phyloP scores from a whole-genome alignment of 257 asterid species.

The Scutellaria minor region DNA sequence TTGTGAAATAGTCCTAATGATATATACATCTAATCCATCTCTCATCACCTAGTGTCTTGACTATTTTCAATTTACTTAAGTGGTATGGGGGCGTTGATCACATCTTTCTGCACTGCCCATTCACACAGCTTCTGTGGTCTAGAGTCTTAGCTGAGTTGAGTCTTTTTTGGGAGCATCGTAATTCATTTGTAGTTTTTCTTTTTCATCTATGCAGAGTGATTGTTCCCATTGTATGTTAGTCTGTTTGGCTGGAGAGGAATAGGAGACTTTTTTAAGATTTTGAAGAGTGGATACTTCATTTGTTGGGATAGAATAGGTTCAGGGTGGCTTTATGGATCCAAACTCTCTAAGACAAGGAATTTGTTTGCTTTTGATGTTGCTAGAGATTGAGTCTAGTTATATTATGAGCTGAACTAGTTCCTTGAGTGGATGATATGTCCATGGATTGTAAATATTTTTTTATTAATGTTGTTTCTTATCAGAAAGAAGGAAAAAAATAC shows the following conservation, averaged over 20 bases:
- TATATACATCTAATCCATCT: background rate
- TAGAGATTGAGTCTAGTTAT: background rate
- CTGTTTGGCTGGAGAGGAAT: background rate
- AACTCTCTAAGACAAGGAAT: too few species aligned
- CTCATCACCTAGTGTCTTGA: background rate
- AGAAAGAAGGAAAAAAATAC: background rate
- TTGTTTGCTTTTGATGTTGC: background rate
- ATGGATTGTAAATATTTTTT: background rate
- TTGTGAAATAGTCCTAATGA: background rate
- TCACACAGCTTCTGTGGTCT: too few species aligned
- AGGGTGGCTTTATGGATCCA: too few species aligned
- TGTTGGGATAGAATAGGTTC: background rate
- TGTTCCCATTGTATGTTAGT: background rate
- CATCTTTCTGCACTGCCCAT: too few species aligned
- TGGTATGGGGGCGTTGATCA: background rate
- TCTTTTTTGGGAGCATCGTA: background rate
- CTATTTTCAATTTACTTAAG: conserved; percentile 1
- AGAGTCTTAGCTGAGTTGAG: background rate
- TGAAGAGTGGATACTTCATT: too few species aligned
- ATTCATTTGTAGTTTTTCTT: background rate
- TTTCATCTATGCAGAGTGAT: background rate
- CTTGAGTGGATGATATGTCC: background rate
- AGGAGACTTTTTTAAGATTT: background rate
- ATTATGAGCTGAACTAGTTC: background rate
- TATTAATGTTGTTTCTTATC: too few species aligned